A percentile compares a stretch with the other conserved stretches of the same genome.
These are phyloP conservation scores for Hypoxylon sp. DNA, from an alignment of 2,329 filamentous ascomycete genomes.

Conservation along the genomic window DNA sequence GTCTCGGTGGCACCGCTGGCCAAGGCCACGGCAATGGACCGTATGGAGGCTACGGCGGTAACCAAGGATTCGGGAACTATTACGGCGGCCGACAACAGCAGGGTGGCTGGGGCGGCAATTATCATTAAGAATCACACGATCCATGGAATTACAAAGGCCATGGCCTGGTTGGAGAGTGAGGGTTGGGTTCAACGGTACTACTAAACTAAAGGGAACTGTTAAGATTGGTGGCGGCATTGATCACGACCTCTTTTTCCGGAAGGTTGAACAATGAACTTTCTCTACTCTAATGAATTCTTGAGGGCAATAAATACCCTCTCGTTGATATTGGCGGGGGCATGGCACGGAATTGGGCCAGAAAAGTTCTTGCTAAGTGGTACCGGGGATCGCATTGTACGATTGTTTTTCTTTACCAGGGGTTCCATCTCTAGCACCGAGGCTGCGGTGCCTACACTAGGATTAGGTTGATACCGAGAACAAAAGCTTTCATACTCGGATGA, in stretches of 20 bases:
- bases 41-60: slow-evolving; percentile 68
- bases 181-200: slow-evolving; percentile 29
- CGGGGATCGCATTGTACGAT: slow-evolving; percentile 53
- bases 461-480: slow-evolving; percentile 52
- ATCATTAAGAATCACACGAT: slow-evolving; percentile 58
- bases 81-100: slow-evolving; percentile 64
- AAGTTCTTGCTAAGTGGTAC: slow-evolving; percentile 49
- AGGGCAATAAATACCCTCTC: slow-evolving; percentile 35
- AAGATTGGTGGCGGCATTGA: slow-evolving; percentile 30
- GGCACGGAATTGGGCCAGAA: slow-evolving; percentile 49
- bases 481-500: slow-evolving; percentile 37
- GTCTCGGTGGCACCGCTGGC: slow-evolving; percentile 65
- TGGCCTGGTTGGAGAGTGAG: slow-evolving; percentile 34
- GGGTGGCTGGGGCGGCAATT: slow-evolving; percentile 73
- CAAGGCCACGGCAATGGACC: slow-evolving; percentile 69
- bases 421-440: slow-evolving; percentile 46
- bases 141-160: slow-evolving; percentile 44
- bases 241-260: slow-evolving; percentile 22
- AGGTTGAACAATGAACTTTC: slow-evolving; percentile 33
- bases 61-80: slow-evolving; percentile 64
- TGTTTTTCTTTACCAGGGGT: slow-evolving; percentile 52
- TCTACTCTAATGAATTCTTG: slow-evolving; percentile 49
- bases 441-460: slow-evolving; percentile 50
- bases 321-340: slow-evolving; percentile 47
- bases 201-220: slow-evolving; percentile 11